Conservation (phyloP, 176 grass and related monocot genomes). For the Triticum turgidum region DNA sequence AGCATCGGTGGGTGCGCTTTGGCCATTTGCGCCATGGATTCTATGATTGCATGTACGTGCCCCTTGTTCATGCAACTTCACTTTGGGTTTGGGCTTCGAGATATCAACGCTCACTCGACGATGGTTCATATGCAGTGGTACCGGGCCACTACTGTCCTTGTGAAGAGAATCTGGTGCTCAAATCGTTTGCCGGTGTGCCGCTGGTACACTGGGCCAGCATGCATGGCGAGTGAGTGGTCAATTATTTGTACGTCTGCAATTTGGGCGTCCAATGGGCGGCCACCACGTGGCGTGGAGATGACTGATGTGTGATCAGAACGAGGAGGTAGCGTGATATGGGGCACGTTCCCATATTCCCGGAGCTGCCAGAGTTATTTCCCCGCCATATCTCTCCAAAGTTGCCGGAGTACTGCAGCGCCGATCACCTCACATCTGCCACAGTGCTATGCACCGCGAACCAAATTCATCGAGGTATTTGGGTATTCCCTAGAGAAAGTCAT, state of each 20-base stretch:
- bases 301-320: background rate
- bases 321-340: background rate
- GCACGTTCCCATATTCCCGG: slow-evolving; percentile 34
- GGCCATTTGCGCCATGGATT: slow-evolving; percentile 20
- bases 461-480: background rate
- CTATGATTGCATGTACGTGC: slow-evolving; percentile 12
- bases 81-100: background rate
- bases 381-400: background rate
- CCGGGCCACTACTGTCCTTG: background rate
- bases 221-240: background rate
- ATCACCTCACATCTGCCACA: background rate
- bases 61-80: background rate
- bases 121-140: too few species aligned
- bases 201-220: slow-evolving; percentile 1
- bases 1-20: background rate
- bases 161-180: slow-evolving; percentile 21
- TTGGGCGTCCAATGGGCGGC: background rate
- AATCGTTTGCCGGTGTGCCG: background rate
- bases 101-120: background rate
- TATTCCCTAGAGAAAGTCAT: background rate
- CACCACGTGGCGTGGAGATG: background rate
- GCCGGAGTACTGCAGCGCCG: background rate
- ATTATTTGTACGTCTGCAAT: slow-evolving; percentile 36
- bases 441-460: background rate
- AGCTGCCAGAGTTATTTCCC: background rate